A percentile compares a stretch with the other conserved stretches of the same genome.
phyloP scores from a whole-genome alignment of 768 basidiomycete species.

The Termitomyces sp. region DNA sequence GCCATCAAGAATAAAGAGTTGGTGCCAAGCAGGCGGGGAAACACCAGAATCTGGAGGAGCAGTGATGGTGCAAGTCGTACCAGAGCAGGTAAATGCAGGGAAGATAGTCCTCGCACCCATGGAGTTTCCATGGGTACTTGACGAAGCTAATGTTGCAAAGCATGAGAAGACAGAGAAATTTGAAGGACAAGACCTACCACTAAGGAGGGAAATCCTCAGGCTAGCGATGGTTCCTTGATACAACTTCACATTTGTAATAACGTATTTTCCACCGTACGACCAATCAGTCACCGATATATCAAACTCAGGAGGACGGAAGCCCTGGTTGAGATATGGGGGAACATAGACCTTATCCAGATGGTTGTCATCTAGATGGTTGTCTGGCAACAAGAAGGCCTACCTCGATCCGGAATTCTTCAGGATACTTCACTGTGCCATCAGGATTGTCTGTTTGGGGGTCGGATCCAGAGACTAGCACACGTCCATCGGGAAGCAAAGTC shows the following conservation, averaged over 20 bases:
- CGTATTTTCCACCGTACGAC: conserved; percentile 47
- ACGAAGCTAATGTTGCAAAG: conserved; percentile 39
- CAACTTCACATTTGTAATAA: conserved; percentile 42
- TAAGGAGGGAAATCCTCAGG: conserved; percentile 60
- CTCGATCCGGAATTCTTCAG: conserved; percentile 72
- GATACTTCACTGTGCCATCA: conserved; percentile 41
- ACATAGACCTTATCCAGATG: conserved; percentile 51
- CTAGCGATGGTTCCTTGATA: conserved; percentile 34
- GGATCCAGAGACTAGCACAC: conserved; percentile 71
- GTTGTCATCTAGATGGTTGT: not conserved
- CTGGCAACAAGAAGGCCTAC: conserved; percentile 12
- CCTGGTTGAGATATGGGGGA: conserved; percentile 76
- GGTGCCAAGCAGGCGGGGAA: conserved; percentile 73
- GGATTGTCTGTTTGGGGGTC: conserved; percentile 52
- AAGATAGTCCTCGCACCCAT: conserved; percentile 73
- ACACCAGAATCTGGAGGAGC: conserved; percentile 67
- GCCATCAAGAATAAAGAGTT: conserved; percentile 72
- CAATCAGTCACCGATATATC: conserved; percentile 57
- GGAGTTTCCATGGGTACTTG: conserved; percentile 72
- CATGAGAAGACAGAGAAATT: conserved; percentile 1
- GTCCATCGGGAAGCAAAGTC: conserved; percentile 67
- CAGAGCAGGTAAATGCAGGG: conserved; percentile 64
- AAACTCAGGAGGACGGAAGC: conserved; percentile 56
- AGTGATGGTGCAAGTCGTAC: conserved; percentile 69
- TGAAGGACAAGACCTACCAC: conserved; percentile 34